Conservation (phyloP, 768 basidiomycete species). For the Nidularia pulvinata region DNA sequence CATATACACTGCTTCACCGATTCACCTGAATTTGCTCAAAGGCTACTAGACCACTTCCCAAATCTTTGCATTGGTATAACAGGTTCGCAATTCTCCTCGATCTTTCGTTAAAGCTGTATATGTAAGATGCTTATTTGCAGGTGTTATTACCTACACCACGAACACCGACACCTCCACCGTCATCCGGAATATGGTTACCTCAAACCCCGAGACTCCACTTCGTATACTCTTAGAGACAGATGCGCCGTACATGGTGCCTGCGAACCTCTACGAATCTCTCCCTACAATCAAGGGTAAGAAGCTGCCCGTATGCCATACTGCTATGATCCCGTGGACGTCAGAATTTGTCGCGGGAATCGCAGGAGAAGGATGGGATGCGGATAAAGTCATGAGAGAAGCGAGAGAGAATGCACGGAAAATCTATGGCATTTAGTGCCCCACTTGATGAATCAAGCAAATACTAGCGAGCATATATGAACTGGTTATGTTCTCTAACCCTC, state of each 20-base stretch:
- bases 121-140: constrained; percentile 25
- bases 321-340: constrained; percentile 87
- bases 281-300: constrained; percentile 53
- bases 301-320: constrained; percentile 73
- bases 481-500: no score
- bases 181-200: constrained; percentile 49
- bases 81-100: constrained; percentile 29
- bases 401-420: constrained; percentile 63
- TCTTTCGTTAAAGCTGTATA: not conserved
- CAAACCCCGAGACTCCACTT: constrained; percentile 19
- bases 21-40: constrained; percentile 68
- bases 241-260: constrained; percentile 86
- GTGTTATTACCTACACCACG: constrained; percentile 79
- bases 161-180: constrained; percentile 73
- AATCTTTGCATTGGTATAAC: constrained; percentile 87
- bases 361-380: constrained; percentile 47
- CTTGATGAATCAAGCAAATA: no score
- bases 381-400: constrained; percentile 57
- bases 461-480: no score
- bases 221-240: constrained; percentile 81
- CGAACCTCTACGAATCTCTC: constrained; percentile 64
- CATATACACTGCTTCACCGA: constrained; percentile 93
- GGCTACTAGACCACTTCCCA: constrained; percentile 74
- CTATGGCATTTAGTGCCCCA: constrained; percentile 45
- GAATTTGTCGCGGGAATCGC: constrained; percentile 61